Percentiles rank a stretch among this genome's conserved stretches.
These are phyloP conservation scores for Coleophoma cylindrospora DNA, from an alignment of 2,329 filamentous ascomycete species.

Conservation along the genomic window DNA sequence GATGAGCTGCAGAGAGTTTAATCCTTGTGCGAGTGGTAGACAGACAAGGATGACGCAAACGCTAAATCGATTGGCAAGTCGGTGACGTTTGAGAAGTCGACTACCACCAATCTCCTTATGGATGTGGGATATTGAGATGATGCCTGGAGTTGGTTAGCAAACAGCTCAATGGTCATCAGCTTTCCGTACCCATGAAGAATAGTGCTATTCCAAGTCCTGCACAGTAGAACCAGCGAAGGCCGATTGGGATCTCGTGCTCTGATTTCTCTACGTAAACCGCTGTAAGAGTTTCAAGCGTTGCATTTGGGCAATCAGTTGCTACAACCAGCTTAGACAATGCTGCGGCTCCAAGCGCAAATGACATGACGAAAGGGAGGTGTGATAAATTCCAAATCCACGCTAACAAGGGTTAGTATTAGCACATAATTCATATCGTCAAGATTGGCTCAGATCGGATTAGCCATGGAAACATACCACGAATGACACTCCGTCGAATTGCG, in stretches of 20 bases:
- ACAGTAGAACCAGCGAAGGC: conserved; percentile 60
- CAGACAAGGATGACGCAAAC: conserved; percentile 47
- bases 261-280: conserved; percentile 43
- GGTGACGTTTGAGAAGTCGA: conserved; percentile 43
- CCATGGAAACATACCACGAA: conserved; percentile 6
- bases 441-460: too few species aligned
- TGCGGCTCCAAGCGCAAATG: conserved; percentile 54
- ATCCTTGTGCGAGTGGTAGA: conserved; percentile 43
- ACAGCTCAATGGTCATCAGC: not conserved
- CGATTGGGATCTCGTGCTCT: conserved; percentile 41
- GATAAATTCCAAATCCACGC: conserved; percentile 49
- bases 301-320: conserved; percentile 45
- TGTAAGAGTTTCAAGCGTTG: conserved; percentile 43
- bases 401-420: conserved; percentile 7
- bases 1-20: conserved; percentile 42
- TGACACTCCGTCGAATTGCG: conserved; percentile 50
- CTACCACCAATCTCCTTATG: conserved; percentile 47
- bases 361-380: conserved; percentile 60
- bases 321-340: conserved; percentile 54
- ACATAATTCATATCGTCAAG: too few species aligned
- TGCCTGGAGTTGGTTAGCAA: conserved; percentile 16
- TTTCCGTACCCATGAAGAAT: conserved; percentile 38
- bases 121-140: conserved; percentile 49
- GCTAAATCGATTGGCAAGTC: conserved; percentile 43
- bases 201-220: conserved; percentile 53